phyloP scores from a whole-genome alignment of 208 protist genomes.

The Trypanosoma avium region DNA sequence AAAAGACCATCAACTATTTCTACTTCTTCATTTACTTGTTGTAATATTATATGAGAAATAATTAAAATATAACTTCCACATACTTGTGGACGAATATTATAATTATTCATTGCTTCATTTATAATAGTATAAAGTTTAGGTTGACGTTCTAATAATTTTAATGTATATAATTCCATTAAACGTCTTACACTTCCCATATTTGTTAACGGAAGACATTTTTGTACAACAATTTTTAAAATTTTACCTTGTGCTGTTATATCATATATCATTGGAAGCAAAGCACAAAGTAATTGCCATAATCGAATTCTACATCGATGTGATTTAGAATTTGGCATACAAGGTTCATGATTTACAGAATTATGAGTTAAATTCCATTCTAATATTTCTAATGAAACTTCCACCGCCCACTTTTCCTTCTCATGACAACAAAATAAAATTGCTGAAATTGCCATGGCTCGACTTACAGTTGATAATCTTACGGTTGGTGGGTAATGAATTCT shows the following conservation, averaged over 20 bases:
- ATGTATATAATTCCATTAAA: slow-evolving; percentile 86
- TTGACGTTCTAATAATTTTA: slow-evolving; percentile 55
- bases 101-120: slow-evolving; percentile 48
- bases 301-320: slow-evolving; percentile 84
- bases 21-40: slow-evolving; percentile 29
- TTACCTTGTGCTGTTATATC: slow-evolving; percentile 19
- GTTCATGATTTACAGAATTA: slow-evolving; percentile 58
- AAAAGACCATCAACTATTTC: slow-evolving; percentile 34
- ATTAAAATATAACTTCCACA: slow-evolving; percentile 82
- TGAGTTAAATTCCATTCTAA: slow-evolving; percentile 66
- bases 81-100: slow-evolving; percentile 75
- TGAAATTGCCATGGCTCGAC: slow-evolving; percentile 62
- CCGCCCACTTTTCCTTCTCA: slow-evolving; percentile 27
- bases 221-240: slow-evolving; percentile 44
- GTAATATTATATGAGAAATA: slow-evolving; percentile 63
- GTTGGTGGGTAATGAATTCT: slow-evolving; percentile 70
- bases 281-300: slow-evolving; percentile 85
- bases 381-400: slow-evolving; percentile 49
- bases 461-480: slow-evolving; percentile 67
- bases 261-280: slow-evolving; percentile 59
- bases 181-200: slow-evolving; percentile 90
- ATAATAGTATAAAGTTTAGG: slow-evolving; percentile 60
- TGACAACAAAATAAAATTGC: slow-evolving; percentile 69
- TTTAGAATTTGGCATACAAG: slow-evolving; percentile 90
- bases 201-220: slow-evolving; percentile 62